Percentiles rank a stretch among this genome's conserved stretches.
phyloP scores from a whole-genome alignment of 129 eudicot genomes.

The Tanacetum coccineum region DNA sequence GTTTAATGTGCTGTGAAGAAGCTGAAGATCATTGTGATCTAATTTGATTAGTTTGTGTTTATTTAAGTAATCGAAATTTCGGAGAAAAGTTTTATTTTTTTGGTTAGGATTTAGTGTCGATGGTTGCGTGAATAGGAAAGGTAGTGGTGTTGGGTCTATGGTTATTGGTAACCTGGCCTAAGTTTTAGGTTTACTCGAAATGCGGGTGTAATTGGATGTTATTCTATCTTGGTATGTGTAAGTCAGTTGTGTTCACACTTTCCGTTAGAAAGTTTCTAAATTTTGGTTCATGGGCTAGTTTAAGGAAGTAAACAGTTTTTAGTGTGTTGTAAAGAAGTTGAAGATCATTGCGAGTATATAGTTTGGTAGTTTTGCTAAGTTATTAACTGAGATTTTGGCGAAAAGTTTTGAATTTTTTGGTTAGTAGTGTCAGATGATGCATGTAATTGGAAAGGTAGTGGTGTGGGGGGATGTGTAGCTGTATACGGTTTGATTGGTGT shows the following conservation, averaged over 20 bases:
- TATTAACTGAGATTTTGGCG: not conserved
- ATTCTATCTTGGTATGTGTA: not conserved
- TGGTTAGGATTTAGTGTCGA: not conserved
- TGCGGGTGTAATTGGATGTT: constrained; percentile 15
- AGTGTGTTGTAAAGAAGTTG: no score
- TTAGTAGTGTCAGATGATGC: not conserved
- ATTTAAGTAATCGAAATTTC: not conserved
- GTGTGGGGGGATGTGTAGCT: not conserved
- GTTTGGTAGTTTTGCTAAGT: constrained; percentile 3
- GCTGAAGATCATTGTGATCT: constrained; percentile 36
- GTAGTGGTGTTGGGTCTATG: constrained; percentile 6
- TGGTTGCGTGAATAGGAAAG: no score
- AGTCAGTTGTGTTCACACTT: not conserved
- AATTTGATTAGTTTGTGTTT: constrained; percentile 9
- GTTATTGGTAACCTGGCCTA: not conserved
- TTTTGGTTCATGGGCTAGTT: not conserved
- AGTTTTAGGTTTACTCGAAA: not conserved
- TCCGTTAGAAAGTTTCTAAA: constrained; percentile 3
- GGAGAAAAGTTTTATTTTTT: constrained; percentile 4
- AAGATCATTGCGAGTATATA: no score
- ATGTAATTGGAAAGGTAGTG: not conserved
- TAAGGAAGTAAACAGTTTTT: no score
- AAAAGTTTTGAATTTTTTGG: not conserved
- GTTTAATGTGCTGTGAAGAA: not conserved
- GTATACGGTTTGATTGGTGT: constrained; percentile 16